Conservation (phyloP, 1,139 yeast genomes). For the Kodamaea plutei region DNA sequence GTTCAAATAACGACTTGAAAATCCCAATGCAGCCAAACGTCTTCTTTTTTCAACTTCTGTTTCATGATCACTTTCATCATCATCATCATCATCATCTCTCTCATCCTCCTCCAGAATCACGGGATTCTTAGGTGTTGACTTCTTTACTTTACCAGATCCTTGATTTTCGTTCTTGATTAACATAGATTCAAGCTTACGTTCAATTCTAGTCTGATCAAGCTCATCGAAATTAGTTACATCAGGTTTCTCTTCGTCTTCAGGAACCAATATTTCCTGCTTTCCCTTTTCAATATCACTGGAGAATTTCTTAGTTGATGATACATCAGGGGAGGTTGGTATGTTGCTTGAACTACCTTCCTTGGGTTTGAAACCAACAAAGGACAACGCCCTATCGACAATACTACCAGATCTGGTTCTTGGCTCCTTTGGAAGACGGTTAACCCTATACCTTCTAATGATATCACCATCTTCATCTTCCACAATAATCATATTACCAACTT, state of each 20-base stretch:
- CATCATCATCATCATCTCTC: constrained; percentile 19
- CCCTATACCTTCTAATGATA: constrained; percentile 73
- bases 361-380: constrained; percentile 47
- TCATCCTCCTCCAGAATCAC: constrained; percentile 15
- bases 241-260: constrained; percentile 18
- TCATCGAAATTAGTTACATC: constrained; percentile 17
- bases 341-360: constrained; percentile 8
- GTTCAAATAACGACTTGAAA: constrained; percentile 40
- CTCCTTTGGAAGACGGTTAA: constrained; percentile 47
- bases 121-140: constrained; percentile 8
- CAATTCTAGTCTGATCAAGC: constrained; percentile 23
- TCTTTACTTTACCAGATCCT: constrained; percentile 8
- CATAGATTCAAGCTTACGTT: constrained; percentile 23
- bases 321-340: not conserved
- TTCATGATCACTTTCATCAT: constrained; percentile 38
- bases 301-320: not conserved
- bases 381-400: constrained; percentile 42
- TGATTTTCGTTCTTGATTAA: constrained; percentile 12
- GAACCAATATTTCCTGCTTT: constrained; percentile 10
- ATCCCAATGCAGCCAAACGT: constrained; percentile 79
- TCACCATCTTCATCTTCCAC: constrained; percentile 94
- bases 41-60: constrained; percentile 71
- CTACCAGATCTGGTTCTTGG: constrained; percentile 29
- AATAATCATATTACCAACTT: constrained; percentile 64
- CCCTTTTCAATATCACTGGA: constrained; percentile 9